phyloP scores from a whole-genome alignment of 768 basidiomycete genomes.

The Suillus lakei region DNA sequence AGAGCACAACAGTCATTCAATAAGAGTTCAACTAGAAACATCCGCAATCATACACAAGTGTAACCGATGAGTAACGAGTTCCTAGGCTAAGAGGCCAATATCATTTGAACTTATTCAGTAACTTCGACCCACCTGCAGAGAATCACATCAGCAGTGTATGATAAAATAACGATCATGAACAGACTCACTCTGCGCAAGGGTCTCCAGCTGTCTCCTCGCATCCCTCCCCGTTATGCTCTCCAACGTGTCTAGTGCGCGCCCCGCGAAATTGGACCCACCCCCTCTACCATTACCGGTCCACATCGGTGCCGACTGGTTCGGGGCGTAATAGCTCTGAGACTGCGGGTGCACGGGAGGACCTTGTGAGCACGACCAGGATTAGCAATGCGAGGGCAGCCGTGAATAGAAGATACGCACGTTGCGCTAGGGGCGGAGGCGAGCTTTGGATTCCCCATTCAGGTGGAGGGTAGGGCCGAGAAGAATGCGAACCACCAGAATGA shows the following conservation, averaged over 20 bases:
- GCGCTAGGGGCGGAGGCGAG: constrained; percentile 36
- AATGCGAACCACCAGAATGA: neutral
- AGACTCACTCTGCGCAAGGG: constrained; percentile 56
- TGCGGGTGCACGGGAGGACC: constrained; percentile 16
- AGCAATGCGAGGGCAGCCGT: neutral
- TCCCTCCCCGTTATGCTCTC: constrained; percentile 61
- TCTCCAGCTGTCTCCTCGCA: constrained; percentile 53
- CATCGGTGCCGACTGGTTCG: constrained; percentile 15
- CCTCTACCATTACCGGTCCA: constrained; percentile 12
- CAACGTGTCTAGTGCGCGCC: constrained; percentile 54
- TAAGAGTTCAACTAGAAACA: neutral
- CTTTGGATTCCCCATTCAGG: constrained; percentile 21
- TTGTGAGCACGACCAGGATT: constrained; percentile 5
- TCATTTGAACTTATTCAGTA: constrained; percentile 21
- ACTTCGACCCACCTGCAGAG: constrained; percentile 13
- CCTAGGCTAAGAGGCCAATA: neutral
- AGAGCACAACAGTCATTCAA: too few relatives aligned
- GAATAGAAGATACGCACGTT: constrained; percentile 39
- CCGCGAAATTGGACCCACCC: constrained; percentile 4
- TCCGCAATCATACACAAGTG: neutral
- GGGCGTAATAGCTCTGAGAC: constrained; percentile 13
- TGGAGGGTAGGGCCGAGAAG: constrained; percentile 4
- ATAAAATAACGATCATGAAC: constrained; percentile 13
- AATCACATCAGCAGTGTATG: neutral
- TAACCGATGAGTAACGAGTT: neutral